Evolutionary conservation across 2,329 filamentous ascomycete genomes (phyloP), one percentile per base, ranked within the genome.

Genomic region (Cytospora piceicola): DNA sequence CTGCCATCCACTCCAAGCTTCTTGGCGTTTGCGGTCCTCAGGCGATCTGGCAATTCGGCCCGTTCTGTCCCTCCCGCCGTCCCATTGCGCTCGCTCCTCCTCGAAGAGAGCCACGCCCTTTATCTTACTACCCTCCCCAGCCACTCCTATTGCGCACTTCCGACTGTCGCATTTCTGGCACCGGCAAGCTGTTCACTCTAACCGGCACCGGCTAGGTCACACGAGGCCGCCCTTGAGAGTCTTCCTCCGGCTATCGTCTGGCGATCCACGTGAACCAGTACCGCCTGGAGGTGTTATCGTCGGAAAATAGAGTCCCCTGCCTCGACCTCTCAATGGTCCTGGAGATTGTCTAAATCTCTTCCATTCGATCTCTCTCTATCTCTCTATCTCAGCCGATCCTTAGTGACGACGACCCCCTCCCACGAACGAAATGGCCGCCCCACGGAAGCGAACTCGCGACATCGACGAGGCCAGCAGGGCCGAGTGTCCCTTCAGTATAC

Each of bases 401-500:
- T 6, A 29, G n/a, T 46, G 14, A n/a, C 24, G 42, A 9, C 42
- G 22, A 46, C 11, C n/a, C 42, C 14, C n/a, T 20, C 14, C n/a
- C 7, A 46, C 49, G 24, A 30, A 7, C 54, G 58, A 36, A 70
- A 80, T 80, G 77, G 74, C 78, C 51, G 75, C 75, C 36, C 70
- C 81, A 69, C 79, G 81, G 70, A 87, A 87, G 77, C 81, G 85
- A 70, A 80, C 82, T 67, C 81, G 82, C 71, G 73, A 78, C 62
- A 78, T 82, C 61, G 71, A 75, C 64, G 75, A 83, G 66, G 83
- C 85, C 70, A 81, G 78, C 69, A 80, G 83, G 69, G 85, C 85
- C 72, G 84, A 87, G 70, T 87, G 84, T 68, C 84, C 83, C 14
- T 87, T 85, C 67, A 75, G 73, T 49, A 78, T 86, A 61, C 74